phyloP scores from a whole-genome alignment of 1,284 basidiomycete species.

The Exobasidium cylindrosporum region DNA sequence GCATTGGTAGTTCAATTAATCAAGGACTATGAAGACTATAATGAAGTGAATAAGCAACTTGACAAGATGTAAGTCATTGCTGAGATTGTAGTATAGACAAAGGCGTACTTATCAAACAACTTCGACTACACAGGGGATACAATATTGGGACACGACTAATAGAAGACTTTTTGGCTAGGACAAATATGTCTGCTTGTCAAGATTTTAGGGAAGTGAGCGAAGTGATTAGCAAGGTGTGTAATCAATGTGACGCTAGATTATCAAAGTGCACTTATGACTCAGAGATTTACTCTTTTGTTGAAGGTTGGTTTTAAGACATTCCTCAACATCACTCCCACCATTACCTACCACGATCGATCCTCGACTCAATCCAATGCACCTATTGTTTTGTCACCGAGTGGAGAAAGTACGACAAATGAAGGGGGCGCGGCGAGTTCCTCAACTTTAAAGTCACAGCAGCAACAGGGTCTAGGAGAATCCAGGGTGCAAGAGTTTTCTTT shows the following conservation, averaged over 20 bases:
- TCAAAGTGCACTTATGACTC: too few relatives aligned
- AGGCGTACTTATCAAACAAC: not conserved
- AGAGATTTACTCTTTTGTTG: too few relatives aligned
- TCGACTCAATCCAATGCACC: not conserved
- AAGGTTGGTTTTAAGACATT: slow-evolving; percentile 99
- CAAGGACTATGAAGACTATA: slow-evolving; percentile 97
- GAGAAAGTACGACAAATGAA: not conserved
- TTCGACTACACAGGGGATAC: slow-evolving; percentile 75
- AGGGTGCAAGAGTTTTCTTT: slow-evolving; percentile 5
- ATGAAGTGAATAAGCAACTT: slow-evolving; percentile 69
- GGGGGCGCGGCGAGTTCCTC: not conserved
- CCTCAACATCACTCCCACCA: slow-evolving; percentile 82
- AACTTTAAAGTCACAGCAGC: slow-evolving; percentile 10
- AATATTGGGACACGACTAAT: slow-evolving; percentile 95
- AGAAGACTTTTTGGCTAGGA: slow-evolving; percentile 94
- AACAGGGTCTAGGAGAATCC: slow-evolving; percentile 12
- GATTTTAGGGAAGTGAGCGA: slow-evolving; percentile 83
- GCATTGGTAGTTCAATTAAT: slow-evolving; percentile 96
- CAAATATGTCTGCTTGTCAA: slow-evolving; percentile 65
- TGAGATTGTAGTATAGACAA: too few relatives aligned
- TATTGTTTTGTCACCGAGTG: not conserved
- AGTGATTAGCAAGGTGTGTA: slow-evolving; percentile 46
- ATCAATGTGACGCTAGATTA: not conserved
- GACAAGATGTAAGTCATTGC: slow-evolving; percentile 60
- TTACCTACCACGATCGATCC: slow-evolving; percentile 64